These are phyloP conservation scores for Ustilago curta DNA, from an alignment of 1,284 basidiomycete species.

Conservation along the genomic window DNA sequence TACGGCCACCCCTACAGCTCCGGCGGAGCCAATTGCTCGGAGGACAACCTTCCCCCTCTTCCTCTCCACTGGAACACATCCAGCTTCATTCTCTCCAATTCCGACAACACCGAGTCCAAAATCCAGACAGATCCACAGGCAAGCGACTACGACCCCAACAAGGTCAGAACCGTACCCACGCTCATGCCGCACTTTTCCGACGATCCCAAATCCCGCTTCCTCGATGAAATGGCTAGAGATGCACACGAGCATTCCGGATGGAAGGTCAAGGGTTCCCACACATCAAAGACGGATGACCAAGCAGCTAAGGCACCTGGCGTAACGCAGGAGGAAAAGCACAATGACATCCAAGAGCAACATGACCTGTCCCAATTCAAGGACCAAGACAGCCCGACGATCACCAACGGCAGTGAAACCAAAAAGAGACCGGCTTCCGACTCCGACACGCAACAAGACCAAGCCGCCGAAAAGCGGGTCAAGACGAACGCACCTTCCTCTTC, in stretches of 20 bases:
- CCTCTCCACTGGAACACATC: constrained; percentile 52
- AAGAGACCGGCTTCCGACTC: constrained; percentile 1
- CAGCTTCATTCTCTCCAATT: constrained; percentile 20
- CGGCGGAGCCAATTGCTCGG: constrained; percentile 16
- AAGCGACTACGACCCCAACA: constrained; percentile 27
- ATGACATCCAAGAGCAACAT: constrained; percentile 8
- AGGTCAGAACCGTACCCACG: constrained; percentile 52
- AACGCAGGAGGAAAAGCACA: constrained; percentile 21
- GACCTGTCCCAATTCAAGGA: constrained; percentile 6
- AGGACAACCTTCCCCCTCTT: constrained; percentile 42
- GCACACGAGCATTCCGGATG: constrained; percentile 63
- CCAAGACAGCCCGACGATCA: not conserved
- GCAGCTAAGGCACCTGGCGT: not conserved
- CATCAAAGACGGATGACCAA: not conserved
- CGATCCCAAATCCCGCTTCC: constrained; percentile 67
- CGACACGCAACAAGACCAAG: not conserved
- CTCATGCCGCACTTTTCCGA: constrained; percentile 67
- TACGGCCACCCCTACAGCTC: constrained; percentile 67
- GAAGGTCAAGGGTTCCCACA: constrained; percentile 27
- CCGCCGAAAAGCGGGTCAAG: constrained; percentile 15
- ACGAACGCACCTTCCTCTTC: not conserved
- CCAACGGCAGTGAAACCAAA: not conserved
- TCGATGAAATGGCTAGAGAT: constrained; percentile 63
- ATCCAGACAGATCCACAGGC: constrained; percentile 16
- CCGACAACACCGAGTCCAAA: not conserved